Evolutionary conservation across 1,284 basidiomycete genomes (phyloP).

Genomic region (Austroboletus niveus): DNA sequence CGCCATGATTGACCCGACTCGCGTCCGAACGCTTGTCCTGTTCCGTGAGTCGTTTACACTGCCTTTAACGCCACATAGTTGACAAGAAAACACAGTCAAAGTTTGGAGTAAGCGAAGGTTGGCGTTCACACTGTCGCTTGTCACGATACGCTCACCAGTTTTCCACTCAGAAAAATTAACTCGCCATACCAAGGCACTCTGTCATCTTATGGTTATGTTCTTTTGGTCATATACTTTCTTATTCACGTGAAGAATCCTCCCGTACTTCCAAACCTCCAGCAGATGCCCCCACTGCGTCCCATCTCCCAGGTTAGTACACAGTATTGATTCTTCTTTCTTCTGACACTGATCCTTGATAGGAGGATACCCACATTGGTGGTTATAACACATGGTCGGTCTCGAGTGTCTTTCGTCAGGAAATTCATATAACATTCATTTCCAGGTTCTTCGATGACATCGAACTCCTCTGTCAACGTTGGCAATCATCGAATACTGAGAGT

Average conservation of each 20-base stretch:
- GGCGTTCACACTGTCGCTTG: slow-evolving; percentile 15
- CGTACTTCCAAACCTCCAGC: slow-evolving; percentile 88
- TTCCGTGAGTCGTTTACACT: slow-evolving; percentile 68
- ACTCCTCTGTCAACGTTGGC: slow-evolving; percentile 86
- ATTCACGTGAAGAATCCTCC: slow-evolving; percentile 96
- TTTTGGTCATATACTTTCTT: slow-evolving; percentile 96
- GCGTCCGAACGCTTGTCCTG: slow-evolving; percentile 91
- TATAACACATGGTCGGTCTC: slow-evolving; percentile 72
- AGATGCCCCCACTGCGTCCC: slow-evolving; percentile 82
- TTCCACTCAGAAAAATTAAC: slow-evolving; percentile 84
- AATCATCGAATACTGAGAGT: slow-evolving; percentile 88
- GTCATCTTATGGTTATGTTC: slow-evolving; percentile 96
- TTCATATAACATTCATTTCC: slow-evolving; percentile 2
- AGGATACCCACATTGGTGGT: slow-evolving; percentile 83
- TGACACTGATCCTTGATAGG: slow-evolving; percentile 44
- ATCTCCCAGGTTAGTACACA: slow-evolving; percentile 57
- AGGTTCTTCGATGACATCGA: slow-evolving; percentile 99
- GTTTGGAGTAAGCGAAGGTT: slow-evolving; percentile 97
- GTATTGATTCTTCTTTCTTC: slow-evolving; percentile 1
- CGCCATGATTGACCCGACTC: slow-evolving; percentile 93
- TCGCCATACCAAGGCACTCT: slow-evolving; percentile 96
- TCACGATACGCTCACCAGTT: background rate
- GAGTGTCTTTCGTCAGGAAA: background rate
- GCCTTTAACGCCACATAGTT: slow-evolving; percentile 8
- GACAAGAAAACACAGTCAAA: slow-evolving; percentile 65